Conservation (phyloP, 306 rosid species). For the Betula pendula region DNA sequence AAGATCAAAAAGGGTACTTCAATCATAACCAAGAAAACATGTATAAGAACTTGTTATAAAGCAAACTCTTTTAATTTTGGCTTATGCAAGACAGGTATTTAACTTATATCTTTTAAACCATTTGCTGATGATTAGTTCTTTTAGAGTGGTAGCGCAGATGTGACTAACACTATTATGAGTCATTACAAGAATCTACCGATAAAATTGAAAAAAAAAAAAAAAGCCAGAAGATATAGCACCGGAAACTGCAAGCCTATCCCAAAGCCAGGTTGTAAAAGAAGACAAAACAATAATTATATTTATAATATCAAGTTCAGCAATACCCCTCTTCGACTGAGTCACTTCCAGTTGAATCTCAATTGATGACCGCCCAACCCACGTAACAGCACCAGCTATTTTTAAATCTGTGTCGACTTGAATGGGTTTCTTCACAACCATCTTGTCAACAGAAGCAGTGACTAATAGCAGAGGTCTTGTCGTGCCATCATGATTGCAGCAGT, state of each 20-base stretch:
- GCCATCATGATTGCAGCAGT: constrained; percentile 68
- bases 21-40: neutral
- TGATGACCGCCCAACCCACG: constrained; percentile 88
- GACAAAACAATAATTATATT: neutral
- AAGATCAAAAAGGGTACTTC: neutral
- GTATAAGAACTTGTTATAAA: neutral
- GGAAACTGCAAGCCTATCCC: neutral
- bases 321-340: constrained; percentile 53
- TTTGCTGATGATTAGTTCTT: neutral
- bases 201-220: neutral
- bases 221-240: neutral
- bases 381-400: constrained; percentile 68
- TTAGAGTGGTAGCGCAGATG: too few species aligned
- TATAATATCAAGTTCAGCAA: neutral
- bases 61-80: neutral
- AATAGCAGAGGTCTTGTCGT: constrained; percentile 55
- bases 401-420: constrained; percentile 59
- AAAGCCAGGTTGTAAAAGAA: constrained; percentile 4
- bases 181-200: neutral
- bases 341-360: constrained; percentile 79
- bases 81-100: neutral
- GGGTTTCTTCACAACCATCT: constrained; percentile 66
- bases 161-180: too few species aligned
- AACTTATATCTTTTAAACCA: neutral
- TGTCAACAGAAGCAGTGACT: constrained; percentile 89